Evolutionary conservation across 106 monocot species (phyloP).

Genomic region (Hemerocallis citrina): DNA sequence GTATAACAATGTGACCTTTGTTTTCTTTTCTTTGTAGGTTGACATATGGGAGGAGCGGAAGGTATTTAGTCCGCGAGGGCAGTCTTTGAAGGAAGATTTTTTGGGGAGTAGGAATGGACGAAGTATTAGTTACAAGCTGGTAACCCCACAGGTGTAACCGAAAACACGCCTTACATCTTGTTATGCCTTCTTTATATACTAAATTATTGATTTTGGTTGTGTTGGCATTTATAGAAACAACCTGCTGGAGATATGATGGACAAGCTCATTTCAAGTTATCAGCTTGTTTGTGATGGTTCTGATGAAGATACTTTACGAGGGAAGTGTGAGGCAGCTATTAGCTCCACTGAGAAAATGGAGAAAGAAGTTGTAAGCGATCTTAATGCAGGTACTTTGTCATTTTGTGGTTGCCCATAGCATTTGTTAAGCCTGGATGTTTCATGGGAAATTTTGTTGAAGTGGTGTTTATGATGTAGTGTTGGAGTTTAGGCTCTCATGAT

Average conservation of each 20-base stretch:
- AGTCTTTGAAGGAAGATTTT: constrained; percentile 64
- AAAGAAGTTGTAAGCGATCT: constrained; percentile 28
- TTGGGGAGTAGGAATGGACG: constrained; percentile 38
- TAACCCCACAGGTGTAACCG: constrained; percentile 21
- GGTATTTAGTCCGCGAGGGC: constrained; percentile 78
- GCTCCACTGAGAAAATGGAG: constrained; percentile 42
- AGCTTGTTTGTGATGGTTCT: constrained; percentile 30
- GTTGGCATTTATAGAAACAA: constrained; percentile 21
- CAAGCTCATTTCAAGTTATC: constrained; percentile 55
- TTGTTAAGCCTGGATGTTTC: background rate
- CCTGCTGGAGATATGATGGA: constrained; percentile 35
- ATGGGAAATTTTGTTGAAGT: too few relatives aligned
- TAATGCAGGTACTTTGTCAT: constrained; percentile 20
- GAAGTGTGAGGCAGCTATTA: constrained; percentile 48
- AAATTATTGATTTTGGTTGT: background rate
- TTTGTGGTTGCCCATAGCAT: too few relatives aligned
- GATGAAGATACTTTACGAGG: constrained; percentile 42
- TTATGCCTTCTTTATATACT: background rate
- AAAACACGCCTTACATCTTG: background rate
- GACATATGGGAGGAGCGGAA: constrained; percentile 92
- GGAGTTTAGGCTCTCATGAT: too few relatives aligned
- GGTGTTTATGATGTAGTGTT: too few relatives aligned
- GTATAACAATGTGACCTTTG: too few relatives aligned
- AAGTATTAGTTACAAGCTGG: constrained; percentile 26
- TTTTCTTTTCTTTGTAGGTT: constrained; percentile 31